These are phyloP conservation scores for Neocallimastix lanati DNA, from an alignment of 192 early-diverging fungal species.

Conservation along the genomic window DNA sequence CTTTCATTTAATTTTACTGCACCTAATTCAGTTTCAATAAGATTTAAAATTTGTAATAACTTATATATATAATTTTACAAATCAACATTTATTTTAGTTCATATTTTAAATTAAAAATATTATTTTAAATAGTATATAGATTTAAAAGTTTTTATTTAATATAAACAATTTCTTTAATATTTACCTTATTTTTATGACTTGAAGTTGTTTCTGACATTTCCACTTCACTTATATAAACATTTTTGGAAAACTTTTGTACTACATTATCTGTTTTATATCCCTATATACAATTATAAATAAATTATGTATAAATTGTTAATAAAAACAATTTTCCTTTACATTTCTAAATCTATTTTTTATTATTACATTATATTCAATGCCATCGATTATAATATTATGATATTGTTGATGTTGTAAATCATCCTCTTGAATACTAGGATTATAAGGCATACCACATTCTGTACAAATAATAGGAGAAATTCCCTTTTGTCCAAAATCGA, in stretches of 20 bases:
- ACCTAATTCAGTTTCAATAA: conserved; percentile 7
- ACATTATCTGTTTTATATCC: conserved; percentile 4
- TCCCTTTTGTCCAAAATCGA: conserved; percentile 6
- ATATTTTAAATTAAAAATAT: no score
- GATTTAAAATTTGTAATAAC: conserved; percentile 4
- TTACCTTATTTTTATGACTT: background rate
- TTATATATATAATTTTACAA: no score
- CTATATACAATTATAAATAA: no score
- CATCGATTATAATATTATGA: conserved; percentile 8
- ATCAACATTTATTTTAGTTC: no score
- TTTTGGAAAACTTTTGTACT: conserved; percentile 1
- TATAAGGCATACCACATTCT: conserved; percentile 9
- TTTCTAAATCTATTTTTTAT: no score
- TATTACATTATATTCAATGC: conserved; percentile 9
- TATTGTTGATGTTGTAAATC: conserved; percentile 1
- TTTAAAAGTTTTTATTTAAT: no score
- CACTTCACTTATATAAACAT: background rate
- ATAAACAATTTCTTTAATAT: no score
- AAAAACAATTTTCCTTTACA: no score
- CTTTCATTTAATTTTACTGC: background rate
- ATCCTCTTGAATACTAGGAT: conserved; percentile 6
- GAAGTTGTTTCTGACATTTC: background rate
- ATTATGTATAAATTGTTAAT: no score
- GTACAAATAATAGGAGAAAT: conserved; percentile 1
- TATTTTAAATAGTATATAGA: no score